Evolutionary conservation across 2,329 filamentous ascomycete species (phyloP).

Genomic region (Penicillium brasilianum): DNA sequence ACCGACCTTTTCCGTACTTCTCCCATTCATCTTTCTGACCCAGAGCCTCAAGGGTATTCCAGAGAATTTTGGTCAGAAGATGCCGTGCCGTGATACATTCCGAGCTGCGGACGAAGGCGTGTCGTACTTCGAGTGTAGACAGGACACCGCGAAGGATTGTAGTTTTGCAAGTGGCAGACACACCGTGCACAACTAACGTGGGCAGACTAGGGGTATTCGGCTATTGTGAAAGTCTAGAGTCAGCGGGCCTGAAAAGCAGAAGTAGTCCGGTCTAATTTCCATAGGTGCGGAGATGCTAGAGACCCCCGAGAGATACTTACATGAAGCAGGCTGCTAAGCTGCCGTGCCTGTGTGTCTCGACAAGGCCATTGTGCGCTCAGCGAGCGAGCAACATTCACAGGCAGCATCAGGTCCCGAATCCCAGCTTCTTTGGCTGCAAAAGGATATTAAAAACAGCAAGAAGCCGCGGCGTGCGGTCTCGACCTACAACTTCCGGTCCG

Average conservation of each 20-base stretch:
- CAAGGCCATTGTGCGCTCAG: conserved; percentile 51
- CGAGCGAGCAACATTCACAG: conserved; percentile 40
- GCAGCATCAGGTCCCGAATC: conserved; percentile 34
- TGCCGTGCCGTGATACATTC: conserved; percentile 55
- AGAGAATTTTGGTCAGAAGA: conserved; percentile 53
- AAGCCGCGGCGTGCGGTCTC: conserved; percentile 7
- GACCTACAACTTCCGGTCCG: conserved; percentile 10
- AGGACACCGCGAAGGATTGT: conserved; percentile 70
- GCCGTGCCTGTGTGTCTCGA: conserved; percentile 48
- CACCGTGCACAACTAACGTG: conserved; percentile 80
- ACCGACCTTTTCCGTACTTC: conserved; percentile 61
- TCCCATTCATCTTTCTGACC: conserved; percentile 48
- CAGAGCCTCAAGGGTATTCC: conserved; percentile 44
- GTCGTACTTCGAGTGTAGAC: conserved; percentile 58
- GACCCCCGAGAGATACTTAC: conserved; percentile 35
- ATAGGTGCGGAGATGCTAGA: conserved; percentile 1
- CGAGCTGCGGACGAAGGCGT: conserved; percentile 49
- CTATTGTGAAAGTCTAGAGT: conserved; percentile 28
- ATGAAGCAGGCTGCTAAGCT: conserved; percentile 48
- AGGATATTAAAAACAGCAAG: conserved; percentile 2
- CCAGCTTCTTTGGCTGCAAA: neutral
- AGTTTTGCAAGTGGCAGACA: conserved; percentile 86
- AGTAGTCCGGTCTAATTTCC: neutral
- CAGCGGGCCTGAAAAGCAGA: neutral
- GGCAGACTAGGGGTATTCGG: conserved; percentile 66